Evolutionary conservation across 257 asterid genomes (phyloP), one percentile per base, ranked within the genome.

Genomic region (Prunella vulgaris): DNA sequence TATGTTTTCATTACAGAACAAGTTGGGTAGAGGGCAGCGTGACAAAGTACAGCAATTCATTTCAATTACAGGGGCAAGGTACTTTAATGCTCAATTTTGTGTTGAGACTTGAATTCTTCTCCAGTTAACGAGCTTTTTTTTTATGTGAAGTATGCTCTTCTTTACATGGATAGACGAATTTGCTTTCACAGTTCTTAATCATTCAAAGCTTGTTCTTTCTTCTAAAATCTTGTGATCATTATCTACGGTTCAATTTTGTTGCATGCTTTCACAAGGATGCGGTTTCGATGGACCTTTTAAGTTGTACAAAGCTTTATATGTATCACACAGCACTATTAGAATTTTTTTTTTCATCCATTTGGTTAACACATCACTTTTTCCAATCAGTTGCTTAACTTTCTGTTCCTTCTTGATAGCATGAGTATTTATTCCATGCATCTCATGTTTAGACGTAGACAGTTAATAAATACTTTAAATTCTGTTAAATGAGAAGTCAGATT

Each of bases 11-110:
- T 74, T 79, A 14, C 89, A 90, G 99, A 89, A 89, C 77, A 94
- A 92, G 82, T 75, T 94, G 81, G 96, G 95, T 56, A 83, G 97
- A 85, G 96, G 98, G 54, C 93, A 90, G 53, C 93, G 99, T 7
- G 99, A 94, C 77, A 91, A 91, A 81, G 80, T 91, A 70, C 99
- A 94, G 85, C 99, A 94, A 66, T 88, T 94, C 77, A 87, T 91
- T 78, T 68, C 96, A 25, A 92, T 94, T 69, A 94, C 99, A 35
- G 98, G 97, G 52, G 86, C 98, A 14, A 91, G 95, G 99, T 94
- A 78, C 18, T 40, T 59, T 52, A 2, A 0, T 49, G 27, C 18
- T 76, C 40, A 15, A 32, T 56, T 68, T 2, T 51, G 60, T 66
- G 25, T 49, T 8, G 20, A 24, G 66, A 25, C n/a, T 66, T 37